Evolutionary conservation across 495 filamentous ascomycete species (phyloP).

Genomic region (Neurospora terricola): DNA sequence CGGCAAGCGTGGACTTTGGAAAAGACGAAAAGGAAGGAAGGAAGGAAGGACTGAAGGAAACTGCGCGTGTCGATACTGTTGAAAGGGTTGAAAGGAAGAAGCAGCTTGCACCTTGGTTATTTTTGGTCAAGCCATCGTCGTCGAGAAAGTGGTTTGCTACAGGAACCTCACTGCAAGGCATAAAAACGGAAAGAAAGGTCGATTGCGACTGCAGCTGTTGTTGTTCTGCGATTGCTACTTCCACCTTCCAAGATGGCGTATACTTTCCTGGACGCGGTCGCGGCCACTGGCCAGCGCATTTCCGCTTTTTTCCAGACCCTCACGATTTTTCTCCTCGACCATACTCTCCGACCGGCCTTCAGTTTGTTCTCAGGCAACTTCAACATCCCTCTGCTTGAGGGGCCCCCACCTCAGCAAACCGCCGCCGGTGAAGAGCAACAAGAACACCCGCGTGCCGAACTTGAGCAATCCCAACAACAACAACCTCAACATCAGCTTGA

Average conservation of each 20-base stretch:
- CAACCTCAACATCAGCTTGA: not conserved
- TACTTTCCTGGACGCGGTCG: conserved; percentile 13
- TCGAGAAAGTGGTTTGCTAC: not conserved
- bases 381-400: not conserved
- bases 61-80: not conserved
- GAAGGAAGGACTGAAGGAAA: not conserved
- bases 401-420: not conserved
- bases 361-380: conserved; percentile 4
- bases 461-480: not conserved
- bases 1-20: not conserved
- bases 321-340: conserved; percentile 12
- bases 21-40: not conserved
- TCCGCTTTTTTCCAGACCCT: conserved; percentile 16
- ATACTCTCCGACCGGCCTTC: conserved; percentile 10
- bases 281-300: conserved; percentile 17
- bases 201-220: not conserved
- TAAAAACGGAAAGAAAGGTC: not conserved
- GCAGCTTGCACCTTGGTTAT: not conserved
- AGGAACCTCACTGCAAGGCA: not conserved
- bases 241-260: conserved; percentile 13
- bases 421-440: not conserved
- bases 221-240: conserved; percentile 1
- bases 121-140: not conserved
- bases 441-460: not conserved
- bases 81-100: not conserved